Conservation (phyloP, 345 rosid species). For the Adansonia digitata region DNA sequence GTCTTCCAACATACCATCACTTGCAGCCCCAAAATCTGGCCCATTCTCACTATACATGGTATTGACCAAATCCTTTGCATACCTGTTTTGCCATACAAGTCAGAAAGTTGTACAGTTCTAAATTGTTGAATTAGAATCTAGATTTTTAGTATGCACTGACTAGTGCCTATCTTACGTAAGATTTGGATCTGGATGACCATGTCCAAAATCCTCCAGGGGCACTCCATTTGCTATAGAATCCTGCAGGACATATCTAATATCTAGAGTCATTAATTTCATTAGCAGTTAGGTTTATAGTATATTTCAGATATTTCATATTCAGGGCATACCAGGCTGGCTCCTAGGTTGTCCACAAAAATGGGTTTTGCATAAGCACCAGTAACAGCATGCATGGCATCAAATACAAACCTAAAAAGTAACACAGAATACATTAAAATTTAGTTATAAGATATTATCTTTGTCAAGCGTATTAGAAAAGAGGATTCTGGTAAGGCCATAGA, state of each 20-base stretch:
- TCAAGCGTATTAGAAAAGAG: background rate
- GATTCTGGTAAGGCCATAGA: background rate
- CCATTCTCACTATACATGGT: constrained; percentile 72
- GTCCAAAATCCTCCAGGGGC: constrained; percentile 92
- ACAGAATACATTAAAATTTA: background rate
- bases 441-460: background rate
- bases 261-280: constrained; percentile 16
- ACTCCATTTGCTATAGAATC: constrained; percentile 81
- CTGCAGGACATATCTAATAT: constrained; percentile 38
- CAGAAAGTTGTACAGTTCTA: constrained; percentile 10
- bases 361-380: constrained; percentile 95
- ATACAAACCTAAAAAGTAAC: constrained; percentile 50
- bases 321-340: constrained; percentile 53
- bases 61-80: constrained; percentile 87
- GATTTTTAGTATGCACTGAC: background rate
- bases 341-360: constrained; percentile 81
- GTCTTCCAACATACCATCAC: constrained; percentile 50
- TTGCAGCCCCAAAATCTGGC: constrained; percentile 94
- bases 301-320: constrained; percentile 15
- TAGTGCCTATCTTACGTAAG: constrained; percentile 59
- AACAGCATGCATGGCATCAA: constrained; percentile 98
- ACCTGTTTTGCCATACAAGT: constrained; percentile 42
- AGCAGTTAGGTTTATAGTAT: constrained; percentile 3
- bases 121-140: constrained; percentile 4
- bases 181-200: constrained; percentile 98